phyloP scores from a whole-genome alignment of 352 stramenopile species.

The Phytopythium vexans region DNA sequence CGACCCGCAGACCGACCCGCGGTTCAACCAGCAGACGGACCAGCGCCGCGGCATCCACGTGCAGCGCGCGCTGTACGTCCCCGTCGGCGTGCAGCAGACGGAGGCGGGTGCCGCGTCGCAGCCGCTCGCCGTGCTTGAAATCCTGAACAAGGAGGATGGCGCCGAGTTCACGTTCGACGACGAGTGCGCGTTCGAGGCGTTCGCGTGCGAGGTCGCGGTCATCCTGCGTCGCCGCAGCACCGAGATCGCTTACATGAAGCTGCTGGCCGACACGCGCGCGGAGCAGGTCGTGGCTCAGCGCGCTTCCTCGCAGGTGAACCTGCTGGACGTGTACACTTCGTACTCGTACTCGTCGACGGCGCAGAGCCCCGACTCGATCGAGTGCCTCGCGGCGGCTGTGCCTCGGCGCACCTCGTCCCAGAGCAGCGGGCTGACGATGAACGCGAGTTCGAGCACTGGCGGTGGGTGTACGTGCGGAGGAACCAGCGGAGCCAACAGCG shows the following conservation, averaged over 20 bases:
- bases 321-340: constrained; percentile 75
- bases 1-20: constrained; percentile 51
- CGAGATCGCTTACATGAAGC: constrained; percentile 89
- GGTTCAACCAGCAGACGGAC: constrained; percentile 58
- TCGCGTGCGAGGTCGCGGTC: constrained; percentile 82
- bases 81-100: constrained; percentile 67
- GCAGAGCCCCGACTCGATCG: constrained; percentile 1
- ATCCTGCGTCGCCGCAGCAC: constrained; percentile 79
- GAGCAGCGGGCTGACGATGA: background rate
- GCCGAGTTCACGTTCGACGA: constrained; percentile 81
- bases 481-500: background rate
- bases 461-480: constrained; percentile 5
- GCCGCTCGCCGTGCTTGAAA: constrained; percentile 85
- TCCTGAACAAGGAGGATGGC: constrained; percentile 81
- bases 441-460: background rate
- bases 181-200: constrained; percentile 83
- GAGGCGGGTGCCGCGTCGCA: constrained; percentile 32
- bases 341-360: constrained; percentile 34
- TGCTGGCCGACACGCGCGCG: constrained; percentile 72
- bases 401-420: background rate
- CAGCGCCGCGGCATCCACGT: constrained; percentile 58
- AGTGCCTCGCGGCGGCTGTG: background rate
- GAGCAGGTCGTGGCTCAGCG: constrained; percentile 72
- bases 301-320: constrained; percentile 71
- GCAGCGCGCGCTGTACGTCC: constrained; percentile 78